Conservation (phyloP, 75 land plant species). For the Cryptomeria japonica region DNA sequence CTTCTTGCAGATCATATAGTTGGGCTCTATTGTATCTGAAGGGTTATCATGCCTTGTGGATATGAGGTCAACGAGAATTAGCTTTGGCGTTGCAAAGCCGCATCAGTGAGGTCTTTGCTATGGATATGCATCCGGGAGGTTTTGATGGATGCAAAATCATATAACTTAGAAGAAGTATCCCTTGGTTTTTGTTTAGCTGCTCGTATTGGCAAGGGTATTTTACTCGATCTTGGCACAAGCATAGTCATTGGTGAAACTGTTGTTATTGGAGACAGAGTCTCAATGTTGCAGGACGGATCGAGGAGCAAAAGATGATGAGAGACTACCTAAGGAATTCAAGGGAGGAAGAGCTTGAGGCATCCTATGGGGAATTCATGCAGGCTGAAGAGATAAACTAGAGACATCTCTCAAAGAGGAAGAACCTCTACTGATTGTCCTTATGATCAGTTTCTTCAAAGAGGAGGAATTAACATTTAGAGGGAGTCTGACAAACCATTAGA, state of each 20-base stretch:
- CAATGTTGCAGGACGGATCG: constrained; percentile 64
- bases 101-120: constrained; percentile 96
- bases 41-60: constrained; percentile 93
- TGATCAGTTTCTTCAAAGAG: too few species aligned
- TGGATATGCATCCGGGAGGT: constrained; percentile 92
- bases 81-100: constrained; percentile 85
- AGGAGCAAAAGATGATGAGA: too few species aligned
- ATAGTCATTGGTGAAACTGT: constrained; percentile 93
- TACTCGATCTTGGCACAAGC: constrained; percentile 89
- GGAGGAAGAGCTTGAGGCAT: too few species aligned
- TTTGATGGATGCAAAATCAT: neutral
- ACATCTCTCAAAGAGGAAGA: too few species aligned
- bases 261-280: constrained; percentile 86
- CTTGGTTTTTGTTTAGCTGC: constrained; percentile 58
- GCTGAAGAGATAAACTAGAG: too few species aligned
- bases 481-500: too few species aligned
- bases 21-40: neutral
- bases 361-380: too few species aligned
- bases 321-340: too few species aligned
- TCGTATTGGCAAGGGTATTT: constrained; percentile 80
- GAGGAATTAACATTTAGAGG: too few species aligned
- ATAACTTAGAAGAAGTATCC: constrained; percentile 2
- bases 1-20: too few species aligned
- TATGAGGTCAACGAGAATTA: constrained; percentile 56
- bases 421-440: too few species aligned